These are phyloP conservation scores for Coemansia sp. DNA, from an alignment of 192 early-diverging fungal species.

Conservation along the genomic window DNA sequence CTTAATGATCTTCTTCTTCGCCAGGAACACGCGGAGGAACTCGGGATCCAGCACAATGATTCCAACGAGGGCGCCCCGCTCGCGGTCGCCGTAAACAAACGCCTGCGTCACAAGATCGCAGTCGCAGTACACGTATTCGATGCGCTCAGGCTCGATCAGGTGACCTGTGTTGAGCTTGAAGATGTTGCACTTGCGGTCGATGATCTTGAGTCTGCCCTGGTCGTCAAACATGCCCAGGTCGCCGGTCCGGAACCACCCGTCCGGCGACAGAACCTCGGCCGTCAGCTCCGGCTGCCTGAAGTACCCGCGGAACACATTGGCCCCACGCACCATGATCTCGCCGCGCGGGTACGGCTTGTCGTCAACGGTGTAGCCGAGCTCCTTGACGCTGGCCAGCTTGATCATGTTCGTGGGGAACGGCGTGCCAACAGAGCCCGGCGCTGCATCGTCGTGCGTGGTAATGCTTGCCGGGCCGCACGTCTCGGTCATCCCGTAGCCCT, in stretches of 20 bases:
- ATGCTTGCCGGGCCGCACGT: slow-evolving; percentile 59
- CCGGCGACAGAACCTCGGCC: slow-evolving; percentile 69
- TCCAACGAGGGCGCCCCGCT: slow-evolving; percentile 68
- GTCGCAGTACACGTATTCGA: slow-evolving; percentile 90
- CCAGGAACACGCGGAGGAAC: slow-evolving; percentile 53
- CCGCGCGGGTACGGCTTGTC: slow-evolving; percentile 86
- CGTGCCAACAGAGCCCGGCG: slow-evolving; percentile 72
- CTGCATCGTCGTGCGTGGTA: slow-evolving; percentile 59
- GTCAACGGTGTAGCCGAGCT: slow-evolving; percentile 78
- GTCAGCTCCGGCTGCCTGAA: slow-evolving; percentile 82
- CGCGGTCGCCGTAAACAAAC: slow-evolving; percentile 79
- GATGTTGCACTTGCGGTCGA: slow-evolving; percentile 96
- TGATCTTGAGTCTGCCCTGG: slow-evolving; percentile 80
- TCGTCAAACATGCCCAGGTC: slow-evolving; percentile 89
- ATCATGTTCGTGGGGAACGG: slow-evolving; percentile 71
- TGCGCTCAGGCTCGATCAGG: slow-evolving; percentile 90
- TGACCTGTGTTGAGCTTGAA: slow-evolving; percentile 89
- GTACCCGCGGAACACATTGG: slow-evolving; percentile 78
- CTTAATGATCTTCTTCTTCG: slow-evolving; percentile 53
- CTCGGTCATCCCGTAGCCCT: slow-evolving; percentile 95
- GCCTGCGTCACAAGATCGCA: slow-evolving; percentile 66
- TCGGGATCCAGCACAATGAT: slow-evolving; percentile 77
- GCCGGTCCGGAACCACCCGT: slow-evolving; percentile 91
- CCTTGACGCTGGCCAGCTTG: slow-evolving; percentile 87
- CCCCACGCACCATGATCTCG: slow-evolving; percentile 84